Base-by-base conservation (phyloP, 306 rosid genomes). In the Fragaria iinumae region DNA sequence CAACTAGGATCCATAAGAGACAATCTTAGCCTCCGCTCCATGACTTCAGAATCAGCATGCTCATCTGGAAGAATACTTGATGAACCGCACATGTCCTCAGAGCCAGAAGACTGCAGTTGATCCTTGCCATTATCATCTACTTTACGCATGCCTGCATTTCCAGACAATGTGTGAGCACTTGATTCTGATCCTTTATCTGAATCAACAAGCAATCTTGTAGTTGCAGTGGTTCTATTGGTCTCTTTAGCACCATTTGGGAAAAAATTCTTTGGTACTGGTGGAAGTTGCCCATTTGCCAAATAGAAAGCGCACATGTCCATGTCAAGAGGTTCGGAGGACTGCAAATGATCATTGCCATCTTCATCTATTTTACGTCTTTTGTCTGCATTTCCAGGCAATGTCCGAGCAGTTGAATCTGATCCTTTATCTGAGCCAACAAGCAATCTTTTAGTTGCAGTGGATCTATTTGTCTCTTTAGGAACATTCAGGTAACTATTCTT, bases 271-370 rank as follows among this genome's bases (percentile, higher is more conserved):
- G 88, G 83, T 76, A 85, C 75, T 72, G 97, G 96, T 18, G 98
- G 99, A 89, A 95, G 97, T 74, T 84, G 88, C 77, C 99, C 99
- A 8, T 96, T 92, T 43, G 90, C 88, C 47, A 65, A 36, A 65
- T 65, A 65, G 69, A 65, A 65, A 36, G 69, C 69, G 2, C 69
- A 65, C 69, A 65, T 36, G 47, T 65, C 69, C 69, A 65, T 65
- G 45, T 65, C 69, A 34, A 36, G 47, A 34, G 69, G 47, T 65
- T 65, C 87, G 6, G 90, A 73, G 65, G 93, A 88, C 76, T 85
- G 94, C 21, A 86, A 81, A 67, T 84, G 92, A 67, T 88, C 86
- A 87, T 69, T 91, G 72, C 87, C 82, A 82, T 83, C 79, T 77
- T 83, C 96, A 79, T 87, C 89, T 75, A 76, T 48, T 84, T 80